Evolutionary conservation across 495 filamentous ascomycete genomes (phyloP).

Genomic region (Xylaria grammica): DNA sequence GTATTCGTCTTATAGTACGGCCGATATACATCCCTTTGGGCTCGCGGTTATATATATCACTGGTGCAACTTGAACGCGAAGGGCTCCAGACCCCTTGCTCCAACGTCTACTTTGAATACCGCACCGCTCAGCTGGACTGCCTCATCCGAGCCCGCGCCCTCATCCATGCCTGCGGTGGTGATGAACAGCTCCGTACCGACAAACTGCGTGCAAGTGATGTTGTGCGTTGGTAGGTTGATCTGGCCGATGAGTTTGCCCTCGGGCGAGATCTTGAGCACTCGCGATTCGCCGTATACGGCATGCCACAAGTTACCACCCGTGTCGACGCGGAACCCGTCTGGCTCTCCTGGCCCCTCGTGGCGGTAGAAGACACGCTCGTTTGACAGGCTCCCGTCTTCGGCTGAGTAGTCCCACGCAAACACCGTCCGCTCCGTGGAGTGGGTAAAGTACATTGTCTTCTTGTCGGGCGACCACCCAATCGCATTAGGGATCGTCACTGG

Average conservation of each 20-base stretch:
- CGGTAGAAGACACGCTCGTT: conserved; percentile 73
- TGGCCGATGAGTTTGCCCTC: conserved; percentile 68
- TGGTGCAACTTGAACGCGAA: conserved; percentile 58
- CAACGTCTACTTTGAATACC: conserved; percentile 72
- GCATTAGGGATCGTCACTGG: conserved; percentile 84
- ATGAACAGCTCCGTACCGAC: conserved; percentile 77
- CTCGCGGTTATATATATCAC: neutral
- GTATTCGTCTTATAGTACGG: neutral
- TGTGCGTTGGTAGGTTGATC: conserved; percentile 68
- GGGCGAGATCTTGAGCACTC: conserved; percentile 69
- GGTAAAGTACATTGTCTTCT: conserved; percentile 82
- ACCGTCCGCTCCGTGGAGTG: conserved; percentile 77
- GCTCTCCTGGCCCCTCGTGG: conserved; percentile 64
- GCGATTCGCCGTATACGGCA: conserved; percentile 73
- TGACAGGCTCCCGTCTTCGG: conserved; percentile 62
- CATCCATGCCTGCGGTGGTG: conserved; percentile 68
- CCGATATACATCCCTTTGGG: neutral
- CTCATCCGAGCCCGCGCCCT: conserved; percentile 60
- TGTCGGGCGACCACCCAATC: conserved; percentile 72
- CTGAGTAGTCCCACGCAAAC: conserved; percentile 71
- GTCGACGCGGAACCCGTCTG: conserved; percentile 79
- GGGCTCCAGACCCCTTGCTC: conserved; percentile 61
- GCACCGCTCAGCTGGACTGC: conserved; percentile 68
- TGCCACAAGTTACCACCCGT: conserved; percentile 75
- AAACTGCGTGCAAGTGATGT: conserved; percentile 74